A percentile compares a stretch with the other conserved stretches of the same genome.
Conservation (phyloP, 768 basidiomycete genomes). For the Hypholoma sublateritium region DNA sequence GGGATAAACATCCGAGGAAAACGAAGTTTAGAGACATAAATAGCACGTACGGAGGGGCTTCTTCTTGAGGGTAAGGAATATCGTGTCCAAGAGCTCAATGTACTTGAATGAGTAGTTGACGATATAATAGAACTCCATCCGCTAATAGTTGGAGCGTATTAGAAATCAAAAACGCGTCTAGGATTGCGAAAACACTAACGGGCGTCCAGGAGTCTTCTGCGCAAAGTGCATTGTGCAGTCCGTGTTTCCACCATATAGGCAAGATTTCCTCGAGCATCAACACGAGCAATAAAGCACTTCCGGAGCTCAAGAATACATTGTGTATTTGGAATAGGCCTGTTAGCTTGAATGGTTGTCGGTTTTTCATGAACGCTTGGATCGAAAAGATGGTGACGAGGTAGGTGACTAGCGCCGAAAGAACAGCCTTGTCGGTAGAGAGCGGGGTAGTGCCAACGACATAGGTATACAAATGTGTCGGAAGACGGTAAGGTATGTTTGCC, state of each 20-base stretch:
- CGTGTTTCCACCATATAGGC: conserved; percentile 73
- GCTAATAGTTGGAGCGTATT: conserved; percentile 40
- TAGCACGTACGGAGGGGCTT: conserved; percentile 81
- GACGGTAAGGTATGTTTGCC: conserved; percentile 51
- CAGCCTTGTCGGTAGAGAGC: conserved; percentile 77
- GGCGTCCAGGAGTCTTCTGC: conserved; percentile 78
- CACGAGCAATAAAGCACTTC: conserved; percentile 81
- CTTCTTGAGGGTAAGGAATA: conserved; percentile 98
- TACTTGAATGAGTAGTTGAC: conserved; percentile 99
- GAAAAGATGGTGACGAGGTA: conserved; percentile 92
- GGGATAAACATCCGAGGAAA: conserved; percentile 6
- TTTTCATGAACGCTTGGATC: conserved; percentile 81
- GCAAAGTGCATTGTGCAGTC: conserved; percentile 80
- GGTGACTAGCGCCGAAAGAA: conserved; percentile 63
- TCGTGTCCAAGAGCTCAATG: conserved; percentile 92
- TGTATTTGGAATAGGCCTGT: conserved; percentile 85
- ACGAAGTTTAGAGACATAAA: background rate
- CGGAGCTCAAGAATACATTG: conserved; percentile 84
- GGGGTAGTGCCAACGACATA: conserved; percentile 81
- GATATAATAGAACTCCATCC: conserved; percentile 95
- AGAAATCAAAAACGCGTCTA: conserved; percentile 13
- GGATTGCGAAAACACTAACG: conserved; percentile 46
- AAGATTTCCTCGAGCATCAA: conserved; percentile 91
- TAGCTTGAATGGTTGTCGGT: conserved; percentile 69
- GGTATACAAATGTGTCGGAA: conserved; percentile 55